Percentiles rank a stretch among this genome's conserved stretches.
Conservation (phyloP, 164 flowering plant species). For the Houttuynia cordata region DNA sequence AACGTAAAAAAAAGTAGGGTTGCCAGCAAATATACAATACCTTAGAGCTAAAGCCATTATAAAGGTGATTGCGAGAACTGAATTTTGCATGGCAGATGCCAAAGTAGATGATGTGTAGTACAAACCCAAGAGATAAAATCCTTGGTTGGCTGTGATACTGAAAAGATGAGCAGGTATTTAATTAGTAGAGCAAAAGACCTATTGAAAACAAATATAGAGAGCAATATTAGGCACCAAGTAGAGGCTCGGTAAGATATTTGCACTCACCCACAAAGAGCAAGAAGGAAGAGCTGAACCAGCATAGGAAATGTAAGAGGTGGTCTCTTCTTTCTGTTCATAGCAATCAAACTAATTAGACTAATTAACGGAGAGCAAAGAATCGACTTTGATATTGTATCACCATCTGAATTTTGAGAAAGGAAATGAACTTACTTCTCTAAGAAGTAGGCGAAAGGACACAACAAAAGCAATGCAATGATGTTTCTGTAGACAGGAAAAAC, state of each 20-base stretch:
- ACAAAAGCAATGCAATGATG: constrained; percentile 46
- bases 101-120: constrained; percentile 71
- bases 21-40: constrained; percentile 13
- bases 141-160: constrained; percentile 82
- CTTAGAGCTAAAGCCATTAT: constrained; percentile 55
- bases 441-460: constrained; percentile 61
- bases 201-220: no score
- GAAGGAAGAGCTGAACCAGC: constrained; percentile 56
- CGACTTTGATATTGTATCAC: neutral
- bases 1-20: neutral
- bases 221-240: no score
- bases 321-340: constrained; percentile 50
- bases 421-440: constrained; percentile 45
- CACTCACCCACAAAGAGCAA: constrained; percentile 59
- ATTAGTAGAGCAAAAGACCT: neutral
- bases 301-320: constrained; percentile 60
- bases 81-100: constrained; percentile 80
- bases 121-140: constrained; percentile 66
- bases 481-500: constrained; percentile 71
- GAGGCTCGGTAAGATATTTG: neutral
- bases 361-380: neutral
- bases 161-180: neutral
- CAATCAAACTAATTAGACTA: neutral
- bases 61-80: constrained; percentile 76
- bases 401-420: neutral